Evolutionary conservation across 306 rosid genomes (phyloP).

Genomic region (Lagenaria siceraria): DNA sequence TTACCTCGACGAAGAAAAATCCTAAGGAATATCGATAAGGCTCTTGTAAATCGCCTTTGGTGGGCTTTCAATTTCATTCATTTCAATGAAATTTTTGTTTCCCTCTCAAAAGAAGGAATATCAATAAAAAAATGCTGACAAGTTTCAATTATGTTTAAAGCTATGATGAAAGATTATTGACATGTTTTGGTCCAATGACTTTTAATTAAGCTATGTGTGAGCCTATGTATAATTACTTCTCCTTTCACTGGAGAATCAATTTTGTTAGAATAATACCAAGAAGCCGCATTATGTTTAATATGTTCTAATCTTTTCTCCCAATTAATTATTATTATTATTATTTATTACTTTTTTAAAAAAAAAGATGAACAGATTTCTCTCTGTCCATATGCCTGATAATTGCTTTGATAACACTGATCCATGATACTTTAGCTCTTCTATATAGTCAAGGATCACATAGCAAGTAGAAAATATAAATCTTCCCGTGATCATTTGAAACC

Average conservation of each 20-base stretch:
- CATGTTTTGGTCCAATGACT: conserved; percentile 50
- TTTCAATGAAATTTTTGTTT: too few relatives aligned
- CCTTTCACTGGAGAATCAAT: conserved; percentile 67
- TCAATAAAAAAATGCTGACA: not conserved
- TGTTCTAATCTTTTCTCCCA: not conserved
- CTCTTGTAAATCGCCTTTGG: too few relatives aligned
- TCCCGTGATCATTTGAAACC: not conserved
- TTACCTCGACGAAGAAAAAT: not conserved
- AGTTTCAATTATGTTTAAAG: conserved; percentile 10
- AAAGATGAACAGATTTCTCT: not conserved
- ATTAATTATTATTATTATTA: too few relatives aligned
- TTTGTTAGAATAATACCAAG: not conserved
- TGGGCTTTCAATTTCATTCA: too few relatives aligned
- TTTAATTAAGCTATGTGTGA: conserved; percentile 39
- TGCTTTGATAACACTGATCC: not conserved
- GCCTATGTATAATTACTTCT: conserved; percentile 49
- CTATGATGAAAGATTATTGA: conserved; percentile 43
- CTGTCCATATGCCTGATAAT: not conserved
- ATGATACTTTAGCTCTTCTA: not conserved
- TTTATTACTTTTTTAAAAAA: too few relatives aligned
- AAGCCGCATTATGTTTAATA: not conserved
- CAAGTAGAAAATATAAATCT: not conserved
- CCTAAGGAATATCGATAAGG: not conserved
- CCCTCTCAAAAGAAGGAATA: not conserved
- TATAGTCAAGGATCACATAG: not conserved